Evolutionary conservation across 495 filamentous ascomycete species (phyloP), one percentile per base, ranked within the genome.

Genomic region (Thozetella sp.): DNA sequence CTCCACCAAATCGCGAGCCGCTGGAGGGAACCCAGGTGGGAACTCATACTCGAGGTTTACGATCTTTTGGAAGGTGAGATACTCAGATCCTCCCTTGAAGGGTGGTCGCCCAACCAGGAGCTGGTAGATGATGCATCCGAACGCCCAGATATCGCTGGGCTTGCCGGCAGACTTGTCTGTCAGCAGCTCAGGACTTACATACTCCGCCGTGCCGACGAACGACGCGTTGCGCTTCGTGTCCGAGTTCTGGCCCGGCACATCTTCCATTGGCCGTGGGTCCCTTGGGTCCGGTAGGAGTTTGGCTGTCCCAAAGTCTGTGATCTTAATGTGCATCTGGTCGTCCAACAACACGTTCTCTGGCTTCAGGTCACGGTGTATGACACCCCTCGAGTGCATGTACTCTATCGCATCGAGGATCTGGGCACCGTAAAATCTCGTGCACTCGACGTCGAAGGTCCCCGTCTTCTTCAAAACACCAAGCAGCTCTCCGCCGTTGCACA

Each of bases 101-200:
- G 96, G 96, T 15, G 96, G 96, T 51, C 96, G 86, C 17, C 96
- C 96, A 25, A 90, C 90, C 34, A 99, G 77, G 26, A 99, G 83
- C 74, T 99, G 96, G 72, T 97, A 99, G 58, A 99, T 89, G 61
- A 99, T 99, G 73, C 96, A 99, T n/a, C 96, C 96, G 79, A 98
- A 97, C 2, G 96, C 96, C 96, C 96, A 99, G 27, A 99, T 74
- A 71, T 99, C 96, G 67, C 93, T 97, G 22, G 96, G 93, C 76
- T 98, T 99, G 78, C 96, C 97, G 11, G 94, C 95, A 62, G 92
- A 93, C 78, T 98, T 98, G 62, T 97, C 91, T 1, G 89, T 96
- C 61, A 99, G 80, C 26, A 99, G 82, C 66, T 99, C 96, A 0
- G 96, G 96, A 65, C 93, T 97, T 62, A 99, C 96, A 68, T 99